Conservation (phyloP, 768 basidiomycete species). For the Lentinula aciculospora region DNA sequence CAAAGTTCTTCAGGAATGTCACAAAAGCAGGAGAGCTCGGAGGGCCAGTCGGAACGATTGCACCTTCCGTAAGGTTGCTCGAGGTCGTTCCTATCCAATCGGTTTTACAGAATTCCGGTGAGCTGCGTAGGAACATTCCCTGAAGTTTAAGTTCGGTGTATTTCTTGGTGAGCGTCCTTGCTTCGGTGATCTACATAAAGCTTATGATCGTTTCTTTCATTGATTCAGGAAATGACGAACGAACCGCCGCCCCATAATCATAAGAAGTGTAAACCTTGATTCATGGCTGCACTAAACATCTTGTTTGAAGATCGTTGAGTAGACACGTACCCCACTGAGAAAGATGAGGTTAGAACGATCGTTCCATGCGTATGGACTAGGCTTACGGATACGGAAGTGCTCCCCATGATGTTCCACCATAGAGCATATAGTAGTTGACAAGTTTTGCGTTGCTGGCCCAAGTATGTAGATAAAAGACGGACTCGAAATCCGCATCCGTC, state of each 20-base stretch:
- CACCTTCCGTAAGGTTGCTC: conserved; percentile 28
- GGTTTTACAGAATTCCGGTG: conserved; percentile 76
- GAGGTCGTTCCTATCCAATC: conserved; percentile 63
- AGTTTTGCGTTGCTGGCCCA: conserved; percentile 82
- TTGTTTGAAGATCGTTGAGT: neutral
- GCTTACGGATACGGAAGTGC: conserved; percentile 75
- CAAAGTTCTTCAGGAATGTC: conserved; percentile 63
- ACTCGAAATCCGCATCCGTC: conserved; percentile 70
- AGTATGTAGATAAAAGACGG: conserved; percentile 72
- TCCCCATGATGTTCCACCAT: conserved; percentile 85
- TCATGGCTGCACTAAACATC: neutral
- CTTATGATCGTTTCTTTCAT: neutral
- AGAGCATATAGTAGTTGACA: conserved; percentile 83
- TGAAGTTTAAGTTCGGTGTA: conserved; percentile 76
- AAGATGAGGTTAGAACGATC: neutral
- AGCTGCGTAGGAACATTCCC: conserved; percentile 73
- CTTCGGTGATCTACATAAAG: conserved; percentile 48
- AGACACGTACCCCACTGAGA: neutral
- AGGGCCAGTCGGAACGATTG: conserved; percentile 9
- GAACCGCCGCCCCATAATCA: conserved; percentile 69
- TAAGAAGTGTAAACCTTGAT: conserved; percentile 44
- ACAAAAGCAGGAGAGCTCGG: conserved; percentile 44
- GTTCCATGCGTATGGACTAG: conserved; percentile 27
- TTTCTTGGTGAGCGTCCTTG: conserved; percentile 59
- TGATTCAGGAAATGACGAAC: neutral